phyloP scores from a whole-genome alignment of 1,284 basidiomycete species.

The Boletus hoseneyae region DNA sequence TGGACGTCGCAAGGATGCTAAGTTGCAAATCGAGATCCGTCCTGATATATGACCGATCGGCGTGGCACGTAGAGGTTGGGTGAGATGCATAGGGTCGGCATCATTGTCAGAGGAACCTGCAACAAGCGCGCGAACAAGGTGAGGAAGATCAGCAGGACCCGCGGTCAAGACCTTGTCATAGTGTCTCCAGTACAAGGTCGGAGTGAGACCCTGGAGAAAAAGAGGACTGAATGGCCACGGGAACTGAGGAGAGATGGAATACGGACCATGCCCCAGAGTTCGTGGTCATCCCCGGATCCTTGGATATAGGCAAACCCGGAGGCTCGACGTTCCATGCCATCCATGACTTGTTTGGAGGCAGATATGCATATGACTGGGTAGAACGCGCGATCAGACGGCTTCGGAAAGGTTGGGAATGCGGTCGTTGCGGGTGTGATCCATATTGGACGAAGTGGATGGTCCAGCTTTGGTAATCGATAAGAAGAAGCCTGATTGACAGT shows the following conservation, averaged over 20 bases:
- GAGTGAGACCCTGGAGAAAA: constrained; percentile 61
- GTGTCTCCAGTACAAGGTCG: constrained; percentile 69
- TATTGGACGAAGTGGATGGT: constrained; percentile 57
- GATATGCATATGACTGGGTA: constrained; percentile 75
- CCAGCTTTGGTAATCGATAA: constrained; percentile 47
- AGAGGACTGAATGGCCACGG: not conserved
- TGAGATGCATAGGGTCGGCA: not conserved
- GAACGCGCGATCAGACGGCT: constrained; percentile 35
- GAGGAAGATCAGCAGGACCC: constrained; percentile 45
- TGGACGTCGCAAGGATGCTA: constrained; percentile 28
- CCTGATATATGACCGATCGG: constrained; percentile 38
- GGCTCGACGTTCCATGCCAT: constrained; percentile 54
- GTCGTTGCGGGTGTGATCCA: constrained; percentile 64
- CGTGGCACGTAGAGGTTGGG: constrained; percentile 10
- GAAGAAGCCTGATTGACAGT: constrained; percentile 43
- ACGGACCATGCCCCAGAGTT: constrained; percentile 76
- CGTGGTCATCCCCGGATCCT: constrained; percentile 88
- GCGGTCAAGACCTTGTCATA: constrained; percentile 46
- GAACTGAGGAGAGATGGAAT: not conserved
- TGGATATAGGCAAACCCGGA: constrained; percentile 79
- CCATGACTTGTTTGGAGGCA: constrained; percentile 64
- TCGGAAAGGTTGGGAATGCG: constrained; percentile 38
- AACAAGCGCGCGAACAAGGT: constrained; percentile 47
- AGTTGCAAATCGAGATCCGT: constrained; percentile 37
- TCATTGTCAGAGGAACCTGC: constrained; percentile 7